Evolutionary conservation across 768 basidiomycete species (phyloP).

Genomic region (Pulveroboletus ravenelii): DNA sequence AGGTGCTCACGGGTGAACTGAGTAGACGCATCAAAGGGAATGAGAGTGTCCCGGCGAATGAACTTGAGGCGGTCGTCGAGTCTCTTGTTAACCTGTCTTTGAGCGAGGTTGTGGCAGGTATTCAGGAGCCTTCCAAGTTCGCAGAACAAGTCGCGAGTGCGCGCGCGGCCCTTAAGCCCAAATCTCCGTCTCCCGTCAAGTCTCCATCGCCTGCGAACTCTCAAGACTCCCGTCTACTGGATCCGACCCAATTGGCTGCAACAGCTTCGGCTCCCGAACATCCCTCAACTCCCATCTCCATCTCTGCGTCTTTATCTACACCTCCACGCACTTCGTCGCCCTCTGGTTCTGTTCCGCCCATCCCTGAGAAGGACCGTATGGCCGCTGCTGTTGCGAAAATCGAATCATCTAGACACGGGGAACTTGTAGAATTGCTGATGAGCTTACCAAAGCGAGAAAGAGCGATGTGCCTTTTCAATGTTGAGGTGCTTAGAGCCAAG

Average conservation of each 20-base stretch:
- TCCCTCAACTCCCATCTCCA: conserved; percentile 79
- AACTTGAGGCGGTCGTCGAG: conserved; percentile 67
- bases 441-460: conserved; percentile 84
- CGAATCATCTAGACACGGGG: conserved; percentile 53
- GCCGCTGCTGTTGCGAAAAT: conserved; percentile 59
- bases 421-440: conserved; percentile 78
- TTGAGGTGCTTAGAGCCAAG: conserved; percentile 72
- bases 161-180: conserved; percentile 34
- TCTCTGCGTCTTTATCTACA: conserved; percentile 69
- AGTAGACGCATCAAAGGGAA: conserved; percentile 64
- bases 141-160: conserved; percentile 54
- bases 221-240: conserved; percentile 68
- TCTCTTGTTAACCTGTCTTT: conserved; percentile 64
- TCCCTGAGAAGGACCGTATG: conserved; percentile 74
- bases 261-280: conserved; percentile 89
- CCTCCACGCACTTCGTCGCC: conserved; percentile 85
- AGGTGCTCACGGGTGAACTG: conserved; percentile 79
- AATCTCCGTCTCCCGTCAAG: conserved; percentile 41
- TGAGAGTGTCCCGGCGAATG: conserved; percentile 47
- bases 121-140: conserved; percentile 66
- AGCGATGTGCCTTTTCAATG: conserved; percentile 87
- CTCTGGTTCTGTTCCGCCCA: conserved; percentile 52
- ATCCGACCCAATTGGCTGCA: conserved; percentile 57
- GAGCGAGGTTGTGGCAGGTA: conserved; percentile 69
- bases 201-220: conserved; percentile 53